Conservation (phyloP, 768 basidiomycete species). For the Rhizopogon vesiculosus region DNA sequence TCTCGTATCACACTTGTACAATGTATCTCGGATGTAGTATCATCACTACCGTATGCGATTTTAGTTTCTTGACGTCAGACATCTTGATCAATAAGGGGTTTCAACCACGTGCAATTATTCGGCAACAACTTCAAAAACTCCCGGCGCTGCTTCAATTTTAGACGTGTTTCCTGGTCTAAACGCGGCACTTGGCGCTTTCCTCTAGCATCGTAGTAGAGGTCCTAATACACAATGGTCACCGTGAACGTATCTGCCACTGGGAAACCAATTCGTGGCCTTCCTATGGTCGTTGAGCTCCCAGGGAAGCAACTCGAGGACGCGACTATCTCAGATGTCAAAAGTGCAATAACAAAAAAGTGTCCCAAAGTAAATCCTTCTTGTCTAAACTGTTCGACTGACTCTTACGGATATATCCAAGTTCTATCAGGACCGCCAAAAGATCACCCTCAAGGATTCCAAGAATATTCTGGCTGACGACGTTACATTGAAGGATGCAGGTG, state of each 20-base stretch:
- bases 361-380: slow-evolving; percentile 38
- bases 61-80: too few relatives aligned
- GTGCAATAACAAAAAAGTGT: slow-evolving; percentile 49
- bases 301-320: slow-evolving; percentile 39
- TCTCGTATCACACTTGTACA: too few relatives aligned
- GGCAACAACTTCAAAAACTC: too few relatives aligned
- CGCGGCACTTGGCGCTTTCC: too few relatives aligned
- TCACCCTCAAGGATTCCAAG: slow-evolving; percentile 59
- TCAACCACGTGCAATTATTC: too few relatives aligned
- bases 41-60: too few relatives aligned
- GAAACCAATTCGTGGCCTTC: slow-evolving; percentile 44
- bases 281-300: slow-evolving; percentile 43
- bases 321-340: slow-evolving; percentile 69
- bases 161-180: too few relatives aligned
- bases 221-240: slow-evolving; percentile 36
- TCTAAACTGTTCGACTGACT: neutral
- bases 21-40: too few relatives aligned
- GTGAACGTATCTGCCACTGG: slow-evolving; percentile 51
- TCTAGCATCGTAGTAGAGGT: too few relatives aligned
- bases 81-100: too few relatives aligned
- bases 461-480: slow-evolving; percentile 60
- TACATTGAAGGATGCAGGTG: slow-evolving; percentile 51
- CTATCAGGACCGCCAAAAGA: slow-evolving; percentile 64
- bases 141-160: too few relatives aligned
- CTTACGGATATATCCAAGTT: slow-evolving; percentile 43